Evolutionary conservation across 768 basidiomycete genomes (phyloP), one percentile per base, ranked within the genome.

Genomic region (Trametes punicea): DNA sequence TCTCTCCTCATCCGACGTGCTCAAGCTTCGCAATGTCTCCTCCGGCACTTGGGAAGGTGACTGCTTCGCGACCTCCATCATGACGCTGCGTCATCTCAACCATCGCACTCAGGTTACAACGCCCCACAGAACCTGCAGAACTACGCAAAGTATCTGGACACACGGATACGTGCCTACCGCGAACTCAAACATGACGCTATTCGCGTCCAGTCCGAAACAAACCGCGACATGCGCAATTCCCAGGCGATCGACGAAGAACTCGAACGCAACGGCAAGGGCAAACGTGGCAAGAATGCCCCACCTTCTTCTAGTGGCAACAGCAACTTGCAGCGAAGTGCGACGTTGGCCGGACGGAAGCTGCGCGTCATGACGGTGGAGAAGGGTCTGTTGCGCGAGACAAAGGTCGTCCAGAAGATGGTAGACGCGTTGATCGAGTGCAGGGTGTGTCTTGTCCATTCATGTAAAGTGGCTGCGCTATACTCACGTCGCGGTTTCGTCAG

Each of bases 101-200:
- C 20, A 1, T 34, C 46, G 21, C 21, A 13, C 16, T 15, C 67
- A 93, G 96, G 94, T 21, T 95, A 96, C 69, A 73, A 82, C 42
- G 81, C 92, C 20, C 91, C 93, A 4, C 81, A 91, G 67, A 97
- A 93, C 70, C 74, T 98, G 33, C 84, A 88, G 63, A 78, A 84
- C 65, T 99, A 98, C 64, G 91, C 94, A 0, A 73, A 76, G 31
- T 99, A 98, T 70, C 81, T 98, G 27, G 92, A 98, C 65, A 76
- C 87, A 23, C 82, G 97, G 38, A 94, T 98, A 63, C 84, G 80
- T 20, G 87, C 91, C 1, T 99, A 90, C 73, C 82, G 82, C 45
- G 92, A 95, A 55, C 77, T 98, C 56, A 93, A 94, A 63, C 95
- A 98, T 62, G 97, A 99, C 67, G 88, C 93, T 18, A 84, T 99